These are phyloP conservation scores for Boletus hoseneyae DNA, from an alignment of 1,284 basidiomycete species.

Conservation along the genomic window DNA sequence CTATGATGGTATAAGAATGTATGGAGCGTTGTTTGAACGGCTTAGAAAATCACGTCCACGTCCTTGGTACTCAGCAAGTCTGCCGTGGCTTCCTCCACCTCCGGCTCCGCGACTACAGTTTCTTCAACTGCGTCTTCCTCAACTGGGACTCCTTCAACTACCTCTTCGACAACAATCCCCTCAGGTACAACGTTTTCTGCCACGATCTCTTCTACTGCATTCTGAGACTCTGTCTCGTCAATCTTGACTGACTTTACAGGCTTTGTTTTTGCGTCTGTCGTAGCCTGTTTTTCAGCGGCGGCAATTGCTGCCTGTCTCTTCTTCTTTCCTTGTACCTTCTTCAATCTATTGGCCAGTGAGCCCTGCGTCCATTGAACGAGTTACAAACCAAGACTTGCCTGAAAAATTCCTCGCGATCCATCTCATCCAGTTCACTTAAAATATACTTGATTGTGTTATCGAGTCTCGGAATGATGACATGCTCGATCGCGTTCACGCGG, in stretches of 20 bases:
- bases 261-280: conserved; percentile 26
- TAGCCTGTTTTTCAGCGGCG: conserved; percentile 23
- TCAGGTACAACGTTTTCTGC: conserved; percentile 16
- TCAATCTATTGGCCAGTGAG: conserved; percentile 53
- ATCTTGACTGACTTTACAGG: conserved; percentile 26
- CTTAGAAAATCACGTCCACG: conserved; percentile 86
- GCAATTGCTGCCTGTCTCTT: conserved; percentile 53
- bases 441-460: conserved; percentile 99
- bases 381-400: conserved; percentile 43
- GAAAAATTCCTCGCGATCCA: conserved; percentile 98
- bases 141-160: conserved; percentile 5
- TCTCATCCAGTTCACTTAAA: conserved; percentile 92
- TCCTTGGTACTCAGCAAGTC: conserved; percentile 85
- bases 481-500: conserved; percentile 98
- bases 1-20: conserved; percentile 19
- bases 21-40: not conserved
- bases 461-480: conserved; percentile 92
- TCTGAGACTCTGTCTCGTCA: conserved; percentile 7
- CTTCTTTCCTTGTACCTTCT: conserved; percentile 98
- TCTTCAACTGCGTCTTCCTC: conserved; percentile 7
- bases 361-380: not conserved
- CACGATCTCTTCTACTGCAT: conserved; percentile 32
- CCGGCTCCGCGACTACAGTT: conserved; percentile 4
- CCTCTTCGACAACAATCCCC: conserved; percentile 20
- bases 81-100: conserved; percentile 33